Base-by-base conservation (phyloP, 2,329 filamentous ascomycete species). In the Microdochium bolleyi region DNA sequence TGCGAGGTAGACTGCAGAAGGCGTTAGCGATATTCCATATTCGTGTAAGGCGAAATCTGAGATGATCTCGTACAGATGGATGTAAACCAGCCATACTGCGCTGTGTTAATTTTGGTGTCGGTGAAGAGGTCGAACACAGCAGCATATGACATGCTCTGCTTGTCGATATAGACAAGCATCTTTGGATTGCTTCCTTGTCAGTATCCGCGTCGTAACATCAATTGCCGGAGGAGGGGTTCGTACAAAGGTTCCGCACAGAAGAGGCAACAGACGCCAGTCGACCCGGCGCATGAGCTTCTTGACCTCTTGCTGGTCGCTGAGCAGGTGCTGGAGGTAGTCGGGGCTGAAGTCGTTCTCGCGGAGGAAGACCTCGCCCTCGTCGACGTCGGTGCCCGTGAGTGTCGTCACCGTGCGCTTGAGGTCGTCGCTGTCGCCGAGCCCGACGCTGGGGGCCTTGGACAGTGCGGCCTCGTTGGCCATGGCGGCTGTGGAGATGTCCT, bases 91-190 rank as follows among this genome's bases (percentile, higher is more conserved):
- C 70, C 71, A 55, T 82, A 83, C 51, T 80, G 64, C 1, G 67
- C 65, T 14, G 67, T 61, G 1, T 64, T 71, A 57, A 80, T 78
- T 19, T 70, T 64, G 0, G 77, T 78, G 22, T 72, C 71, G 13
- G 65, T 63, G 55, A 80, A 75, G 0, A 82, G 66, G 49, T 82
- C 79, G 54, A 81, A 82, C 0, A 82, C 76, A 2, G 78, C 77
- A 0, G 74, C 72, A 59, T 81, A 82, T 0, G 72, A 71, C 4
- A 81, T 64, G 0, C 77, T 74, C 55, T 76, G 73, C 63, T 82
- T 83, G 62, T 81, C 78, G 58, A 80, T 76, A 55, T 77, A 80
- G 56, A 82, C 78, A 5, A 82, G 65, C 2, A 75, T n/a, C n/a
- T n/a, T n/a, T n/a, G n/a, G n/a, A n/a, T n/a, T n/a, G n/a, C n/a